phyloP scores from a whole-genome alignment of 129 eudicot genomes.

The Tagetes erecta region DNA sequence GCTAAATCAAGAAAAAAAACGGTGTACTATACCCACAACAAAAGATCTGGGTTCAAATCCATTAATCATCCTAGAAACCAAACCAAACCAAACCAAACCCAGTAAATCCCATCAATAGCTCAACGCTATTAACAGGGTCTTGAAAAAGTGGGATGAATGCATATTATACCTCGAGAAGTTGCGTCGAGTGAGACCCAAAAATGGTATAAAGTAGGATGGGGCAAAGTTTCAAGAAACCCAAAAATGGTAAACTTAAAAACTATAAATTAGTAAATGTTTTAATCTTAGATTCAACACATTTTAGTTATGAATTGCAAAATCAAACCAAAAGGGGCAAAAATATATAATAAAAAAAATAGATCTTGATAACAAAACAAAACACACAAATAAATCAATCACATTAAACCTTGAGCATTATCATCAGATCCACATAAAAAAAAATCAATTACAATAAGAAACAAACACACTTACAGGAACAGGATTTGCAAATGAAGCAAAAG shows the following conservation, averaged over 20 bases:
- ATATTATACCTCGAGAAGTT: too few relatives aligned
- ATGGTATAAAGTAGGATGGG: not conserved
- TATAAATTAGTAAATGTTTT: not conserved
- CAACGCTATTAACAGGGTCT: too few relatives aligned
- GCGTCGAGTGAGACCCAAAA: not conserved
- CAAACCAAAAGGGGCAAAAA: not conserved
- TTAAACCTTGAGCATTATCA: conserved; percentile 9
- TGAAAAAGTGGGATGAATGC: too few relatives aligned
- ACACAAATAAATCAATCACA: too few relatives aligned
- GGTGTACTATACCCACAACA: too few relatives aligned
- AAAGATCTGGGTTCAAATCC: too few relatives aligned
- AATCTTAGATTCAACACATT: too few relatives aligned
- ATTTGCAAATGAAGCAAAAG: conserved; percentile 25
- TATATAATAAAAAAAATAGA: too few relatives aligned
- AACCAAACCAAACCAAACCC: too few relatives aligned
- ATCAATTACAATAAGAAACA: conserved; percentile 4
- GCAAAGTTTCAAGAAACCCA: not conserved
- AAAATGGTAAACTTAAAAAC: not conserved
- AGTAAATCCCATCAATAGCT: too few relatives aligned
- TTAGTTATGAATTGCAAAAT: not conserved
- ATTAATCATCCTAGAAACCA: too few relatives aligned
- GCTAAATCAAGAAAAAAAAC: not conserved
- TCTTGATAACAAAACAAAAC: too few relatives aligned
- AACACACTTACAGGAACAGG: conserved; percentile 21
- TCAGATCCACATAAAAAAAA: conserved; percentile 24